Evolutionary conservation across 1,139 yeast genomes (phyloP), one percentile per base, ranked within the genome.

Genomic region (Protomyces macrosporus): DNA sequence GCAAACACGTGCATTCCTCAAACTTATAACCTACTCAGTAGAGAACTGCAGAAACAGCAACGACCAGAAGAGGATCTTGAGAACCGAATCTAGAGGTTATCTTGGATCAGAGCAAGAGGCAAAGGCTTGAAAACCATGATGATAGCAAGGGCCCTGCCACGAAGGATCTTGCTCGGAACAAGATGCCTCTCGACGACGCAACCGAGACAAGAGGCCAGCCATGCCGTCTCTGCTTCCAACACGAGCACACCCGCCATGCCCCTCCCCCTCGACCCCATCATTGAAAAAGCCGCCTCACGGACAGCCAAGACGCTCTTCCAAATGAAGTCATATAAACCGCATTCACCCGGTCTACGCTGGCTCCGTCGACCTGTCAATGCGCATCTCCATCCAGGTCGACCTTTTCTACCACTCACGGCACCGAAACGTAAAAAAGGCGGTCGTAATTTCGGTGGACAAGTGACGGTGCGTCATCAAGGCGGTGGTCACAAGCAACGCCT

Each of bases 401-500:
- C 98, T 2, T 77, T 88, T 63, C 81, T 81, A 72, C 85, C 85
- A 64, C 80, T 93, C 72, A 93, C 99, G 0, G 81, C 81, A 34
- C 83, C 91, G 48, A 84, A 84, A 72, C 85, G 86, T 74, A 82
- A 83, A 67, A 84, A 84, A 57, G 87, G 96, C 63, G 99, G 99
- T 69, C 86, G 99, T 78, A 91, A 93, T 75, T 82, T 88, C 75
- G 80, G 87, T 10, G 99, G 99, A 70, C 82, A 83, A 69, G 89
- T 93, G 71, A 89, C 97, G 6, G 87, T 90, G 53, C 84, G 98
- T 74, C 97, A 95, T 74, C 85, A 95, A 75, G 98, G 98, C 74
- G 98, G 98, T 71, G 98, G 98, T 55, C 95, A 89, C 74, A 90
- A 88, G 75, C 86, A 90, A 72, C 84, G 98, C 75, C 82, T 88